These are phyloP conservation scores for Neopestalotiopsis sp. DNA, from an alignment of 2,329 filamentous ascomycete species.

Conservation along the genomic window DNA sequence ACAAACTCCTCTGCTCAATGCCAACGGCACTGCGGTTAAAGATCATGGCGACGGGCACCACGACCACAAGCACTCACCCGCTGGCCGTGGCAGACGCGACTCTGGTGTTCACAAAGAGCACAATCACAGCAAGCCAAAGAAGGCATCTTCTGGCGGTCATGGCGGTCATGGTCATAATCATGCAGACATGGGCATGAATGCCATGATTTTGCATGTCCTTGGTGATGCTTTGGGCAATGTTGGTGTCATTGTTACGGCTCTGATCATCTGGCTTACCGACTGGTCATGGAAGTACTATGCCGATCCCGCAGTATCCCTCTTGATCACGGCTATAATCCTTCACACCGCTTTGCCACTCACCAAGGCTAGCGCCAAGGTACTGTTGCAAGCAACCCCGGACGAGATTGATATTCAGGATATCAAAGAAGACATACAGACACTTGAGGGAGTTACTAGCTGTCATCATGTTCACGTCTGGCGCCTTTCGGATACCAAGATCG, in stretches of 20 bases:
- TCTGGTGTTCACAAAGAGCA: slow-evolving; percentile 72
- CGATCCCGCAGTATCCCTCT: slow-evolving; percentile 88
- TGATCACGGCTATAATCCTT: slow-evolving; percentile 85
- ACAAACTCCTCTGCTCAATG: slow-evolving; percentile 40
- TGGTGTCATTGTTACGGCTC: slow-evolving; percentile 81
- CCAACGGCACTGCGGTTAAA: slow-evolving; percentile 33
- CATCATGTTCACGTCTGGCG: slow-evolving; percentile 99
- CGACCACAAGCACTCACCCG: slow-evolving; percentile 34
- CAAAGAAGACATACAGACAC: slow-evolving; percentile 84
- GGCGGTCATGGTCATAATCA: slow-evolving; percentile 78
- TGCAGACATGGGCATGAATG: slow-evolving; percentile 93
- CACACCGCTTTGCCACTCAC: slow-evolving; percentile 80
- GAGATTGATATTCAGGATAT: slow-evolving; percentile 90
- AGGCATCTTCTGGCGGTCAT: slow-evolving; percentile 38
- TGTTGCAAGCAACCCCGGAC: slow-evolving; percentile 91
- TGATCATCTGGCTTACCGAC: slow-evolving; percentile 89
- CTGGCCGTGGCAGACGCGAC: slow-evolving; percentile 46
- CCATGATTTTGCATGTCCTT: slow-evolving; percentile 77
- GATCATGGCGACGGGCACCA: slow-evolving; percentile 20
- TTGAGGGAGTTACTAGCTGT: slow-evolving; percentile 86
- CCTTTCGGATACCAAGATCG: slow-evolving; percentile 90
- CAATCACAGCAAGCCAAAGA: slow-evolving; percentile 78
- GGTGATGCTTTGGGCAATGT: slow-evolving; percentile 87
- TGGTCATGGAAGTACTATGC: slow-evolving; percentile 85
- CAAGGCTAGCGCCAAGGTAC: slow-evolving; percentile 80